A percentile compares a stretch with the other conserved stretches of the same genome.
Evolutionary conservation across 441 rosid genomes (phyloP).

Genomic region (Corymbia calophylla): DNA sequence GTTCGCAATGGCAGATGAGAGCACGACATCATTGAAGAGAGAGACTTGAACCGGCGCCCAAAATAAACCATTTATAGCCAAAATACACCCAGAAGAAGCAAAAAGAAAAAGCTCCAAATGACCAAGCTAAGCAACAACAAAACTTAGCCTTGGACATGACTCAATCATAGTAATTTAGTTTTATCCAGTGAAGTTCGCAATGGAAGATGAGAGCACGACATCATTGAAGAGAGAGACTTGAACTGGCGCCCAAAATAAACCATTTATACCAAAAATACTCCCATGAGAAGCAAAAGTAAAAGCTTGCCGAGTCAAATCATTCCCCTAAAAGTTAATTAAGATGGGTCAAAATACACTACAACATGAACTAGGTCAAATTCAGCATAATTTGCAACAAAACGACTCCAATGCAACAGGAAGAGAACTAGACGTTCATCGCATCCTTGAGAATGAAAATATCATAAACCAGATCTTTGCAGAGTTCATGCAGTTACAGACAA

Average conservation of each 20-base stretch:
- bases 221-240: neutral
- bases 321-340: neutral
- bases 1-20: neutral
- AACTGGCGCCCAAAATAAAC: neutral
- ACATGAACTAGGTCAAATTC: neutral
- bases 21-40: neutral
- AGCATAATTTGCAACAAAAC: neutral
- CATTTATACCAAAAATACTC: neutral
- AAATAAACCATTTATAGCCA: neutral
- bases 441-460: neutral
- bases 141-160: neutral
- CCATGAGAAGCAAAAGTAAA: neutral
- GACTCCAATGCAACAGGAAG: neutral
- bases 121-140: neutral
- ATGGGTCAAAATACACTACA: neutral
- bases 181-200: neutral
- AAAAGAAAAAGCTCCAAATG: neutral
- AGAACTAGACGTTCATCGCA: neutral
- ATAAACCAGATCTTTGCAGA: neutral
- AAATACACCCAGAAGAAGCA: neutral
- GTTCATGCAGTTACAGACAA: neutral
- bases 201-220: neutral
- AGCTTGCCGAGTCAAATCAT: neutral
- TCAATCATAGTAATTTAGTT: neutral
- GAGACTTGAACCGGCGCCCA: neutral